Evolutionary conservation across 495 filamentous ascomycete genomes (phyloP).

Genomic region (Acidiella bohemica): DNA sequence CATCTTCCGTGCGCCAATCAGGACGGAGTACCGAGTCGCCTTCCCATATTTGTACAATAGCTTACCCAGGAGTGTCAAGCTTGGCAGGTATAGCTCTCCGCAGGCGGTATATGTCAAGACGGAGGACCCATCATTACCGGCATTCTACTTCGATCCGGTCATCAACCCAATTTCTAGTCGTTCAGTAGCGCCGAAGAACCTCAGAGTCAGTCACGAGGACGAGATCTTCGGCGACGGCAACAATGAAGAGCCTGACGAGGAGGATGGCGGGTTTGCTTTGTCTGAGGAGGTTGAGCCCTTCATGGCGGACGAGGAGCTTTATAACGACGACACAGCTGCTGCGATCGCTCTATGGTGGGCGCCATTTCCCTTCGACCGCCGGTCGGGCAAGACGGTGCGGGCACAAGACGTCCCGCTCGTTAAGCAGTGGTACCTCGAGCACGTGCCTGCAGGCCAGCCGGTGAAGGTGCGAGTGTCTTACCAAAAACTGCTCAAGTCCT

Average conservation of each 20-base stretch:
- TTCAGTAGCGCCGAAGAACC: conserved; percentile 87
- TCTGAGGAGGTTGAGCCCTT: conserved; percentile 75
- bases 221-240: conserved; percentile 80
- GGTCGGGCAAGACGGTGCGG: conserved; percentile 94
- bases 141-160: conserved; percentile 94
- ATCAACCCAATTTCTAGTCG: conserved; percentile 97
- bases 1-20: conserved; percentile 91
- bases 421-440: conserved; percentile 97
- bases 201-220: conserved; percentile 86
- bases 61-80: conserved; percentile 81
- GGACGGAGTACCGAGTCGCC: conserved; percentile 89
- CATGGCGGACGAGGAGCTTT: conserved; percentile 77
- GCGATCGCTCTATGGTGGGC: conserved; percentile 98
- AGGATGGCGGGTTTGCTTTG: conserved; percentile 45
- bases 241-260: conserved; percentile 65
- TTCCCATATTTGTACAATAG: conserved; percentile 96
- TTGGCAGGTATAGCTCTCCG: conserved; percentile 88
- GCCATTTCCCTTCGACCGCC: conserved; percentile 86
- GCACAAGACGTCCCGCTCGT: conserved; percentile 95
- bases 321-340: conserved; percentile 77
- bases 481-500: conserved; percentile 94
- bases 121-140: conserved; percentile 78
- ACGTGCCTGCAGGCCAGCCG: conserved; percentile 81
- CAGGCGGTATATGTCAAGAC: conserved; percentile 82
- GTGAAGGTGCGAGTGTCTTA: conserved; percentile 99